These are phyloP conservation scores for Benincasa hispida DNA, from an alignment of 306 rosid genomes.

Conservation along the genomic window DNA sequence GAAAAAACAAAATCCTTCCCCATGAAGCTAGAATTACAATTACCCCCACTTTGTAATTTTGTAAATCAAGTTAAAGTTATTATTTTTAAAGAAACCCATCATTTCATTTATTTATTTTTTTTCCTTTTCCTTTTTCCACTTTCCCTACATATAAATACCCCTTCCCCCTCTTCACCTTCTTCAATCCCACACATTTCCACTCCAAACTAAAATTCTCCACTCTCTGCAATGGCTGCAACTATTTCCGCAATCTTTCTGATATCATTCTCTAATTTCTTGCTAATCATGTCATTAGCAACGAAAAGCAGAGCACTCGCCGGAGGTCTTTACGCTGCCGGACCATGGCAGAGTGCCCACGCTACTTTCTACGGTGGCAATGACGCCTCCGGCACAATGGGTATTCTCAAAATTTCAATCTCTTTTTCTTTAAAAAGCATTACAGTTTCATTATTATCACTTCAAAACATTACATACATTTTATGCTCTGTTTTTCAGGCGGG, in stretches of 20 bases:
- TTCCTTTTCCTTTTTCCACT: no score
- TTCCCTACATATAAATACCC: slow-evolving; percentile 51
- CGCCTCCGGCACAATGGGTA: slow-evolving; percentile 93
- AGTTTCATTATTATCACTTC: no score
- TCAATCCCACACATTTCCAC: not conserved
- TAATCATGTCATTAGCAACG: not conserved
- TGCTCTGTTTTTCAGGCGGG: not conserved
- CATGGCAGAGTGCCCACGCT: slow-evolving; percentile 73
- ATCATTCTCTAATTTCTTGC: not conserved
- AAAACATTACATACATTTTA: not conserved
- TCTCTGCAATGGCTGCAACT: slow-evolving; percentile 20
- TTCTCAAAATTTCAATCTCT: not conserved
- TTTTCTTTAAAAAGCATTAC: not conserved
- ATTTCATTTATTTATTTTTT: no score
- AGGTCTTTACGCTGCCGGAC: slow-evolving; percentile 24
- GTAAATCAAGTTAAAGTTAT: not conserved
- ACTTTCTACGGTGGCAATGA: slow-evolving; percentile 83
- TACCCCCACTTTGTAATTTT: not conserved
- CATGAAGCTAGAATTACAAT: not conserved
- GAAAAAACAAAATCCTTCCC: not conserved
- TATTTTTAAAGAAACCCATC: not conserved
- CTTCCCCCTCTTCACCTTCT: slow-evolving; percentile 4
- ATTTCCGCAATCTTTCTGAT: slow-evolving; percentile 7
- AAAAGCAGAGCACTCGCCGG: slow-evolving; percentile 28
- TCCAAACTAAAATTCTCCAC: not conserved